Conservation (phyloP, 2,329 filamentous ascomycete species). For the Hypomyces rosellus region DNA sequence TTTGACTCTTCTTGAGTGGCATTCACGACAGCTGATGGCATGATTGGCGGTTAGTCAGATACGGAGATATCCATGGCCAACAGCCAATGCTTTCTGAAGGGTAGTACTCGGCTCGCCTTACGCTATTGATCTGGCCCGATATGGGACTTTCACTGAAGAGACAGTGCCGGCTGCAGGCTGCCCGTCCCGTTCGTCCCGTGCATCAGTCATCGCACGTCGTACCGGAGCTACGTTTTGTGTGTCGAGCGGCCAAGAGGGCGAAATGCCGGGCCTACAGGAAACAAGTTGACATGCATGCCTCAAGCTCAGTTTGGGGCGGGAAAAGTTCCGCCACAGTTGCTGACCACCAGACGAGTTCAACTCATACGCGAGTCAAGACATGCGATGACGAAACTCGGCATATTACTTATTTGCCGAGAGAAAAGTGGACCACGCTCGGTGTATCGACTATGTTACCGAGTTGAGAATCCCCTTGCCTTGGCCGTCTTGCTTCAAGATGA, state of each 20-base stretch:
- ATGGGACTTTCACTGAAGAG: background rate
- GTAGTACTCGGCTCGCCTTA: background rate
- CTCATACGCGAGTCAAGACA: no score
- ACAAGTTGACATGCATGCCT: background rate
- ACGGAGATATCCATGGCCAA: background rate
- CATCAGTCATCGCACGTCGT: background rate
- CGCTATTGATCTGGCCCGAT: conserved; percentile 2
- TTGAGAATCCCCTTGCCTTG: background rate
- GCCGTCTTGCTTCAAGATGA: no score
- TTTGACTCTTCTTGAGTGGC: conserved; percentile 28
- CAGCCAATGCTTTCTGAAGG: background rate
- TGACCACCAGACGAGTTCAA: background rate
- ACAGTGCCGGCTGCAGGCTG: background rate
- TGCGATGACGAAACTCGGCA: background rate
- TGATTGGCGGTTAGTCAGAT: background rate
- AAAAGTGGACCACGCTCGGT: background rate
- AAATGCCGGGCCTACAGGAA: background rate
- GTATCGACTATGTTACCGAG: background rate
- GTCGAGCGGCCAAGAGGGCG: background rate
- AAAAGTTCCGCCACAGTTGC: background rate
- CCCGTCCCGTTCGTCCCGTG: background rate
- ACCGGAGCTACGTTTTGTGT: background rate
- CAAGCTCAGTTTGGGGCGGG: background rate
- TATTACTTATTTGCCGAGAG: background rate
- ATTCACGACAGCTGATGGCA: conserved; percentile 24